Conservation (phyloP, 371 early-diverging fungal species). For the Apophysomyces trapeziformis region DNA sequence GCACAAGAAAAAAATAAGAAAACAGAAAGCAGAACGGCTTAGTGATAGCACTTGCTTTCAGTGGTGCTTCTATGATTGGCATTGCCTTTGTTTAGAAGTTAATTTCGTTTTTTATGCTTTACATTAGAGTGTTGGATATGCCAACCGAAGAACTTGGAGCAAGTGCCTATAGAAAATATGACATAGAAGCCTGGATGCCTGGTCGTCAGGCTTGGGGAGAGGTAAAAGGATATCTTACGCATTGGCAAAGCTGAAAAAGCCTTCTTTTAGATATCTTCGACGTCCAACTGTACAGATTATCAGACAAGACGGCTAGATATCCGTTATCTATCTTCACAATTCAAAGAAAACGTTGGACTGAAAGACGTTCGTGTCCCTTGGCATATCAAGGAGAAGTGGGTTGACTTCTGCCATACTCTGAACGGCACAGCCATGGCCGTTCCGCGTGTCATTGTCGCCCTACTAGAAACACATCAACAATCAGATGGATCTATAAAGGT, state of each 20-base stretch:
- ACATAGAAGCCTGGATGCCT: conserved; percentile 97
- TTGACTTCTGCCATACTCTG: conserved; percentile 85
- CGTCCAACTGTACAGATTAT: conserved; percentile 90
- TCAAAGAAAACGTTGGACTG: conserved; percentile 28
- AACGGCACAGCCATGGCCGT: conserved; percentile 96
- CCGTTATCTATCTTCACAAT: conserved; percentile 49
- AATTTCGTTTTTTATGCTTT: neutral
- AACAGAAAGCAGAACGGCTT: too few species aligned
- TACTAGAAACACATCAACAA: conserved; percentile 84
- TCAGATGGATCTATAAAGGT: conserved; percentile 72
- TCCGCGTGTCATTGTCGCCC: conserved; percentile 85
- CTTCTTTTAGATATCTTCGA: conserved; percentile 67
- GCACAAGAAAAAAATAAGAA: too few species aligned
- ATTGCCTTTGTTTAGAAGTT: neutral
- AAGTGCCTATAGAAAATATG: conserved; percentile 89
- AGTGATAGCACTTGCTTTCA: too few species aligned
- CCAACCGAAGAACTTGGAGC: conserved; percentile 93
- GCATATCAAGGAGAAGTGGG: conserved; percentile 46
- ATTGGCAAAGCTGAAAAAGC: neutral
- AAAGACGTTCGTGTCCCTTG: conserved; percentile 30
- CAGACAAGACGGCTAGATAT: conserved; percentile 80
- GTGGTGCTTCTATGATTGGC: too few species aligned
- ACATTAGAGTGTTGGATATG: conserved; percentile 82
- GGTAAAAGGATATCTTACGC: conserved; percentile 34
- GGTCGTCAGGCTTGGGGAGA: conserved; percentile 91